Percentiles rank a stretch among this genome's conserved stretches.
Evolutionary conservation across 2,329 filamentous ascomycete genomes (phyloP).

Genomic region (Diaporthe helianthi): DNA sequence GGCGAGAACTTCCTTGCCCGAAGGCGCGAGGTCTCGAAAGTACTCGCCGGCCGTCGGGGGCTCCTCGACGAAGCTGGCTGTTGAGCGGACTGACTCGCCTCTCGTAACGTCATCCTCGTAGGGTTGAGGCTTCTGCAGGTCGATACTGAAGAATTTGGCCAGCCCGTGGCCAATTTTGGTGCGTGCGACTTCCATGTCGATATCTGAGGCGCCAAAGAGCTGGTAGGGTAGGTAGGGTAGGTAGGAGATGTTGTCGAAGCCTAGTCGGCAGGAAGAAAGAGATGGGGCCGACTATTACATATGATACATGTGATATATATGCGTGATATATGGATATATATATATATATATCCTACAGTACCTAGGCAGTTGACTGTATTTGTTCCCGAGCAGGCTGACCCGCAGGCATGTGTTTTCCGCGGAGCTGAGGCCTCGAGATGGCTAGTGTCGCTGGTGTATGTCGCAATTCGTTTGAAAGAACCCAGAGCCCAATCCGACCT

Average conservation of each 20-base stretch:
- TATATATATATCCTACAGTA: conserved; percentile 31
- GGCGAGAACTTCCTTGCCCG: conserved; percentile 54
- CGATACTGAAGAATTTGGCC: conserved; percentile 84
- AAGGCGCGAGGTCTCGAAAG: conserved; percentile 70
- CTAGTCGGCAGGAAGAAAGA: conserved; percentile 1
- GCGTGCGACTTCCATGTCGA: conserved; percentile 46
- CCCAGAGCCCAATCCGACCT: not conserved
- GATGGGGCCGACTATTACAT: too few relatives aligned
- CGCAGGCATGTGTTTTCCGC: conserved; percentile 14
- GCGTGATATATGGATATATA: too few relatives aligned
- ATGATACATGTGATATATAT: too few relatives aligned
- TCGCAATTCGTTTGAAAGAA: conserved; percentile 30
- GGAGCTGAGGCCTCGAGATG: conserved; percentile 30
- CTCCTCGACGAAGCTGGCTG: conserved; percentile 82
- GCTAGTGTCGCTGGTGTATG: conserved; percentile 32
- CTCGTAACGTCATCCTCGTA: conserved; percentile 69
- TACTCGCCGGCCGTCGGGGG: conserved; percentile 80
- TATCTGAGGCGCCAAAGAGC: conserved; percentile 19
- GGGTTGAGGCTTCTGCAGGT: conserved; percentile 72
- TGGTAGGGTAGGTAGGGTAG: too few relatives aligned
- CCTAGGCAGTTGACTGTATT: not conserved
- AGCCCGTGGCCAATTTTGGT: conserved; percentile 74
- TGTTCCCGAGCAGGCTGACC: not conserved
- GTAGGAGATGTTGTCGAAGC: conserved; percentile 4
- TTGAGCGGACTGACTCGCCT: conserved; percentile 82